Conservation (phyloP, 495 filamentous ascomycete species). For the Neurospora sp. region DNA sequence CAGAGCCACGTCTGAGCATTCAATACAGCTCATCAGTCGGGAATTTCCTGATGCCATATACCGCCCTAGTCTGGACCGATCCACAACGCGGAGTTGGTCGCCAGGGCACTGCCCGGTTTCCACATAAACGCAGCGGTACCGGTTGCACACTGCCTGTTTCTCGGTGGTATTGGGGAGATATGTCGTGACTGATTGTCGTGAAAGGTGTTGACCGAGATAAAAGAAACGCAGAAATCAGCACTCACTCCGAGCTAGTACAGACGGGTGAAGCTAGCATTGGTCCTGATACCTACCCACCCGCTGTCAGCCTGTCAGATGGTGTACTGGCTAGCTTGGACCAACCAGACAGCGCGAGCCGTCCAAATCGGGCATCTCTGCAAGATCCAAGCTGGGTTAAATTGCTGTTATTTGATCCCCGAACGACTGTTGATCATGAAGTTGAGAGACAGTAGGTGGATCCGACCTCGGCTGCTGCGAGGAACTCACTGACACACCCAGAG, state of each 20-base stretch:
- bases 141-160: not conserved
- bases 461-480: not conserved
- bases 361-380: not conserved
- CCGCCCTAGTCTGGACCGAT: not conserved
- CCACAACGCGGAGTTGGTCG: not conserved
- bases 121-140: not conserved
- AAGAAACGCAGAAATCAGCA: not conserved
- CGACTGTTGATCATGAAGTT: not conserved
- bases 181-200: not conserved
- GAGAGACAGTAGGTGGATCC: not conserved
- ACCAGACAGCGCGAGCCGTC: not conserved
- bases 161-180: not conserved
- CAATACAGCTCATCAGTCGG: not conserved
- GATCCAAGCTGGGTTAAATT: not conserved
- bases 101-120: not conserved
- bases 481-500: not conserved
- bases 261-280: not conserved
- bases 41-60: not conserved
- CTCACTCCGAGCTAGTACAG: not conserved
- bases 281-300: not conserved
- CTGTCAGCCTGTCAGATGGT: not conserved
- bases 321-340: not conserved
- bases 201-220: not conserved
- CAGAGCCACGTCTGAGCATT: not conserved
- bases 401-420: not conserved